phyloP scores from a whole-genome alignment of 2,329 filamentous ascomycete genomes.

The Curvularia spicifera region DNA sequence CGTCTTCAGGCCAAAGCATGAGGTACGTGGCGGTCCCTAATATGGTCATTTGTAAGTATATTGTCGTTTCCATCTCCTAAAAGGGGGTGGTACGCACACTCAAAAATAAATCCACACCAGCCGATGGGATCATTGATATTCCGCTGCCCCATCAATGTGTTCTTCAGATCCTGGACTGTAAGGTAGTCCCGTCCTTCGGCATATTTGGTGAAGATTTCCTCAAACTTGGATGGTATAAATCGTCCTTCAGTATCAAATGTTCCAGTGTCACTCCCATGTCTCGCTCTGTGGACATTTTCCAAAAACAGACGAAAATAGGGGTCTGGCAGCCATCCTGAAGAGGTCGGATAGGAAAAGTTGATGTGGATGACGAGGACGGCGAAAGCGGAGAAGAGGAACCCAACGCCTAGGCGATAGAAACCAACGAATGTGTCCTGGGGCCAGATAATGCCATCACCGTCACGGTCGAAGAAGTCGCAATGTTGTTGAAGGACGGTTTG shows the following conservation, averaged over 20 bases:
- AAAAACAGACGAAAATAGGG: slow-evolving; percentile 53
- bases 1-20: slow-evolving; percentile 63
- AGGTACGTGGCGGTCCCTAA: slow-evolving; percentile 59
- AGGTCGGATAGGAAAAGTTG: slow-evolving; percentile 59
- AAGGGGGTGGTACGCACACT: slow-evolving; percentile 42
- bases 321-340: slow-evolving; percentile 52
- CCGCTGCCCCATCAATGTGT: slow-evolving; percentile 52
- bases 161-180: slow-evolving; percentile 48
- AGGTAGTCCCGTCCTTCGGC: slow-evolving; percentile 49
- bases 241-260: slow-evolving; percentile 56
- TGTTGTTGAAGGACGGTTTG: slow-evolving; percentile 61
- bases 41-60: neutral
- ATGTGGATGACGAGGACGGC: slow-evolving; percentile 57
- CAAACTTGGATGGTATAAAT: slow-evolving; percentile 56
- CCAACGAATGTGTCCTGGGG: slow-evolving; percentile 59
- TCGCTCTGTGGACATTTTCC: slow-evolving; percentile 51
- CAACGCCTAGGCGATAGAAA: slow-evolving; percentile 56
- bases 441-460: slow-evolving; percentile 61
- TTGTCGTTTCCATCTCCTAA: neutral
- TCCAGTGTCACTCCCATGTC: slow-evolving; percentile 53
- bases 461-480: slow-evolving; percentile 59
- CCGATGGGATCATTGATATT: slow-evolving; percentile 54
- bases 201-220: slow-evolving; percentile 58
- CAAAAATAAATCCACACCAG: slow-evolving; percentile 54
- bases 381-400: slow-evolving; percentile 52